Evolutionary conservation across 164 flowering plant species (phyloP), one percentile per base, ranked within the genome.

Genomic region (Aristolochia fimbriata): DNA sequence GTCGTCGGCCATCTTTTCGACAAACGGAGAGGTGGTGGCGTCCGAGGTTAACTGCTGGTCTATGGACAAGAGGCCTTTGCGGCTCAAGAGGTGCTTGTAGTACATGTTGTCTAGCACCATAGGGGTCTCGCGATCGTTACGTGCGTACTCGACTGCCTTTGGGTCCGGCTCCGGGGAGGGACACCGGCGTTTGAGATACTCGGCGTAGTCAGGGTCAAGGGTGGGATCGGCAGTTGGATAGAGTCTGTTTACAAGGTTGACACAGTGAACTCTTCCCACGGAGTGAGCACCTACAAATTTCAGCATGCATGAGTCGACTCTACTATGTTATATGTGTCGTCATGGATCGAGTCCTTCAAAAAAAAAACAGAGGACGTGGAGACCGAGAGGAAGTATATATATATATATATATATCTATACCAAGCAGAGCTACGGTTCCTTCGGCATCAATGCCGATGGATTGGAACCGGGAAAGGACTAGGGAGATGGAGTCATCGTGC

Each of bases 151-250:
- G 6, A 92, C 94, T 2, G 66, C 83, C 8, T 68, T 59, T 8
- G 86, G 95, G 51, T 87, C 82, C 0, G 96, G 88, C 9, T 73
- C 21, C 2, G 93, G 88, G 0, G 81, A 60, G 0, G 93, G 98
- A 64, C 96, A 89, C 22, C 98, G 74, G 0, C 71, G 55, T 60
- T 75, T 82, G 0, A 92, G 86, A 73, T 87, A 87, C 12, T 52
- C 60, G 0, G 83, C 96, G 30, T 80, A 78, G 0, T 63, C 69
- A 0, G 98, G 88, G 62, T 89, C 87, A 21, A 89, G 45, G 19
- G 93, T 84, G 10, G 98, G 91, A 59, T 92, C 96, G 1, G 81
- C 72, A 0, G 79, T 76, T 0, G 98, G 98, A 71, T 89, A 89
- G 45, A 92, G 88, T 27, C 98, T 73, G 6, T 75, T 51, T 0